Evolutionary conservation across 768 basidiomycete species (phyloP), one percentile per base, ranked within the genome.

Genomic region (Hypholoma sublateritium): DNA sequence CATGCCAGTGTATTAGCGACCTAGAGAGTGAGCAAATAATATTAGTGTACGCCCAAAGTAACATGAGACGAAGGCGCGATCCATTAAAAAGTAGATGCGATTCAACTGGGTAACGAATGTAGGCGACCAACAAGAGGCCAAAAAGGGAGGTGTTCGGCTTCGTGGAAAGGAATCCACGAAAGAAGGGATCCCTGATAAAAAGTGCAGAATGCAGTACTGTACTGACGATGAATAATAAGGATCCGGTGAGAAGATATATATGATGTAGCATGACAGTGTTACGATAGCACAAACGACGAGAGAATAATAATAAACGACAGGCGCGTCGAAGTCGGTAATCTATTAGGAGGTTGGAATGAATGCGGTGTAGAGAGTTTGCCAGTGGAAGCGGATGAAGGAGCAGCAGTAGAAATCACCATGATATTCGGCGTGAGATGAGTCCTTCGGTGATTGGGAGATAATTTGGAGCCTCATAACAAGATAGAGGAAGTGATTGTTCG

Each of bases 261-360:
- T 61, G 55, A 63, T 65, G 67, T 68, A 61, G 74, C 73, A 76
- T 70, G 70, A 70, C 68, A 68, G 67, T 47, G 55, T 71, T 74
- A 77, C 74, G 75, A 76, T 70, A 72, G 71, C 66, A 69, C 62
- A 65, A 63, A 70, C 64, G 67, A 71, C 48, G 62, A 61, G 47
- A 55, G 50, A 50, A 54, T 57, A 48, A 56, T 57, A 60, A 48
- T 51, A 57, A 57, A 14, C 42, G 43, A 43, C 52, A 47, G 45
- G 52, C 44, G 55, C 52, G 42, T 56, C 46, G 28, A 44, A 25
- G 34, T 37, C 22, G 45, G 60, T 61, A 58, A 49, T 64, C 61
- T 64, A 64, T 64, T 66, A 66, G 37, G 58, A 47, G 39, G 53
- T 39, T 50, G 57, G 52, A 45, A 48, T 57, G 51, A 53, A 44